These are phyloP conservation scores for Phytophthora meadii DNA, from an alignment of 352 stramenopile species.

Conservation along the genomic window DNA sequence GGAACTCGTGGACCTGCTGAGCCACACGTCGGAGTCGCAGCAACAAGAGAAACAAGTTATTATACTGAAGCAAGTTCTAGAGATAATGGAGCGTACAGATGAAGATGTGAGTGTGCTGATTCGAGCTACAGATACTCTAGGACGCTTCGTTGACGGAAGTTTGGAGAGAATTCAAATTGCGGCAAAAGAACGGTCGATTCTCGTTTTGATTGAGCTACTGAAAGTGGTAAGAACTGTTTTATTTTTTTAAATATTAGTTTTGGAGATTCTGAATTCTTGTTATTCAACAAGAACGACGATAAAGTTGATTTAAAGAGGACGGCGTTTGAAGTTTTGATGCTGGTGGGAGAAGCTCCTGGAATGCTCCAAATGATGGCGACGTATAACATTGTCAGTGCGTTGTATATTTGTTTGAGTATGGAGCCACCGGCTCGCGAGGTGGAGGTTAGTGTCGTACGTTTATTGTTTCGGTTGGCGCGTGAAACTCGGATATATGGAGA, in stretches of 20 bases:
- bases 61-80: slow-evolving; percentile 34
- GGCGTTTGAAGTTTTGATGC: slow-evolving; percentile 45
- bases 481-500: slow-evolving; percentile 57
- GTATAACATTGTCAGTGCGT: slow-evolving; percentile 45
- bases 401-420: slow-evolving; percentile 45
- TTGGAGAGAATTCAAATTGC: slow-evolving; percentile 39
- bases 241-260: neutral
- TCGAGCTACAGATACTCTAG: slow-evolving; percentile 46
- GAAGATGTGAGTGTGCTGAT: slow-evolving; percentile 50
- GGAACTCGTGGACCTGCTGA: slow-evolving; percentile 47
- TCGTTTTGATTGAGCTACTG: slow-evolving; percentile 45
- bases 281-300: slow-evolving; percentile 19
- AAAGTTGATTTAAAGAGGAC: slow-evolving; percentile 50
- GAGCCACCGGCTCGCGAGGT: slow-evolving; percentile 30
- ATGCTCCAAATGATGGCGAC: slow-evolving; percentile 54
- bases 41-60: slow-evolving; percentile 25
- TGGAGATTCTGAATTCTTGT: neutral
- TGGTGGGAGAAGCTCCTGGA: slow-evolving; percentile 44
- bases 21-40: slow-evolving; percentile 19
- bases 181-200: slow-evolving; percentile 38
- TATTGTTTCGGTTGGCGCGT: slow-evolving; percentile 48
- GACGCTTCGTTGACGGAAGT: slow-evolving; percentile 41
- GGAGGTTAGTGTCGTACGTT: slow-evolving; percentile 37
- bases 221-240: slow-evolving; percentile 21
- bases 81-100: slow-evolving; percentile 35